A percentile compares a stretch with the other conserved stretches of the same genome.
Conservation (phyloP, 306 rosid genomes). For the Sechiopsis laciniata region DNA sequence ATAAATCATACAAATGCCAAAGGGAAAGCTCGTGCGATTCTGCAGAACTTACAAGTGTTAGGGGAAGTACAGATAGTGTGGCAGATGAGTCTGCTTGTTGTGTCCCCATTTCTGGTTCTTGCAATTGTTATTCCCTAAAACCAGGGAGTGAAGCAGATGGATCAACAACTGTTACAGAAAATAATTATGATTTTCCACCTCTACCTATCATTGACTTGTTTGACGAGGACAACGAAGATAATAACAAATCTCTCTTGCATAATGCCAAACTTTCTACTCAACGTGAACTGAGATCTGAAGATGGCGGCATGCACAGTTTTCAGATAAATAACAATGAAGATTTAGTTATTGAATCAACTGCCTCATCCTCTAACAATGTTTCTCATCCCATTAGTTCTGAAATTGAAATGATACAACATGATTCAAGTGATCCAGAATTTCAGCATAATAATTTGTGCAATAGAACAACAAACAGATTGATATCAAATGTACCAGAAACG, state of each 20-base stretch:
- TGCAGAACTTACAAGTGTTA: constrained; percentile 45
- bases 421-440: constrained; percentile 38
- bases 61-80: constrained; percentile 51
- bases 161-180: constrained; percentile 38
- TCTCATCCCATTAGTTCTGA: constrained; percentile 41
- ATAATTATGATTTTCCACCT: constrained; percentile 60
- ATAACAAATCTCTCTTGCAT: constrained; percentile 31
- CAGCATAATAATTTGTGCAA: constrained; percentile 31
- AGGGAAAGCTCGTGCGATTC: constrained; percentile 49
- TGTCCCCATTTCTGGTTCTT: constrained; percentile 34
- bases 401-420: constrained; percentile 48
- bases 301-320: constrained; percentile 64
- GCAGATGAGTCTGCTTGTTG: constrained; percentile 36
- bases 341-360: constrained; percentile 56
- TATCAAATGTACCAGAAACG: constrained; percentile 62
- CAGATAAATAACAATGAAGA: constrained; percentile 62
- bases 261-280: constrained; percentile 32
- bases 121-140: constrained; percentile 40
- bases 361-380: constrained; percentile 36
- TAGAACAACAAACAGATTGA: constrained; percentile 43
- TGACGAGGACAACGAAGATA: constrained; percentile 40
- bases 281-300: constrained; percentile 42
- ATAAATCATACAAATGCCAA: constrained; percentile 36
- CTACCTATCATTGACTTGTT: constrained; percentile 58
- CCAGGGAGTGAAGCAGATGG: constrained; percentile 45